Conservation (phyloP, 169 alveolate species). For the Ichthyophthirius multifiliis region DNA sequence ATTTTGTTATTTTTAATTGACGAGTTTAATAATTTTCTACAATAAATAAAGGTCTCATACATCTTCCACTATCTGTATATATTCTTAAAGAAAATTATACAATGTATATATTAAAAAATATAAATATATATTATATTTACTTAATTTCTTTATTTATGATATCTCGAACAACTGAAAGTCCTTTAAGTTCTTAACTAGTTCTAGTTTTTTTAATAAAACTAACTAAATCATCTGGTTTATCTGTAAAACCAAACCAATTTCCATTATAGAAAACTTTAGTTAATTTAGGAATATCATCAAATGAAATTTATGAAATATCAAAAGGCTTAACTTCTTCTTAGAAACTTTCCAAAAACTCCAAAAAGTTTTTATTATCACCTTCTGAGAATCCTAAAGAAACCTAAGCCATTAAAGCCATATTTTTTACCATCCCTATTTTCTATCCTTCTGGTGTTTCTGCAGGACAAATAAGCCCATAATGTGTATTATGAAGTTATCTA, state of each 20-base stretch:
- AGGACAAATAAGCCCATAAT: constrained; percentile 99
- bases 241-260: constrained; percentile 95
- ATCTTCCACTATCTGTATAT: constrained; percentile 98
- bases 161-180: constrained; percentile 95
- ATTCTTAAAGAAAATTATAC: constrained; percentile 92
- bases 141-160: constrained; percentile 69
- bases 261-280: constrained; percentile 96
- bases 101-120: not conserved
- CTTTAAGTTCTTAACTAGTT: constrained; percentile 69
- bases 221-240: constrained; percentile 86
- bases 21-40: too few species aligned
- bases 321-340: constrained; percentile 60
- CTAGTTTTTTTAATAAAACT: constrained; percentile 86
- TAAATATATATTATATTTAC: not conserved
- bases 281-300: constrained; percentile 84
- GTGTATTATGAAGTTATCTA: constrained; percentile 99
- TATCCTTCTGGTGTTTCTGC: constrained; percentile 99
- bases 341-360: constrained; percentile 87
- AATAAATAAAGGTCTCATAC: constrained; percentile 97
- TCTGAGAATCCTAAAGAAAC: constrained; percentile 92
- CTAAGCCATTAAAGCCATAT: constrained; percentile 97
- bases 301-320: not conserved
- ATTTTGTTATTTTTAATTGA: too few species aligned
- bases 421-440: constrained; percentile 99
- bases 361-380: constrained; percentile 80